Evolutionary conservation across 495 filamentous ascomycete species (phyloP), one percentile per base, ranked within the genome.

Genomic region (Aspergillus conjunctus): DNA sequence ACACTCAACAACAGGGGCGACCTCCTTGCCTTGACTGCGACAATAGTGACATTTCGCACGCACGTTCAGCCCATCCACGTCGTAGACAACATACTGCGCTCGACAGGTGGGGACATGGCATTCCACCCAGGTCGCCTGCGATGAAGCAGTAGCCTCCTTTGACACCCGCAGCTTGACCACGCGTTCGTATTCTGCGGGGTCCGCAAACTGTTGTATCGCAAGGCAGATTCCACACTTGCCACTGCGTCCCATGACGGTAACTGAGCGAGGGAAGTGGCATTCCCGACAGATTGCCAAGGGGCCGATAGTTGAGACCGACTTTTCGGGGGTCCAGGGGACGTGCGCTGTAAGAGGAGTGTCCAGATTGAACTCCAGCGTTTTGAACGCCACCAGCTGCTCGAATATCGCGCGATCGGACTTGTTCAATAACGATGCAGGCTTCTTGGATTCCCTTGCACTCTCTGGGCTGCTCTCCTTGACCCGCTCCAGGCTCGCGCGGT

Each of bases 1-100:
- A 57, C 78, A 82, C 33, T 75, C 70, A 4, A 80, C 66, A 0
- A 68, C 68, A 12, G 64, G 66, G 3, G 56, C 56, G 6, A 20
- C 12, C 0, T 26, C 4, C 3, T 22, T 17, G 1, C 63, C 41
- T 17, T 62, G 51, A 9, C 34, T 53, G 14, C 78, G 72, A 61
- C 77, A 82, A 63, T 77, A 80, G 60, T 76, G 65, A 59, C 79
- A 80, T 58, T 82, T 80, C 15, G 79, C 61, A 6, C 72, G 71
- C 15, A 77, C 73, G 10, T 69, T 70, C 37, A 79, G 65, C 14
- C 58, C 58, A 12, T 75, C 67, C 1, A 63, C 48, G 53, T 71
- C 52, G 63, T 80, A 82, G 21, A 80, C 72, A 8, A 80, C 69
- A 61, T 80, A 82, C 63, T 82, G 79, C 1, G 71, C 78, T 4